These are phyloP conservation scores for Sequoia sempervirens DNA, from an alignment of 75 land plant species.

Conservation along the genomic window DNA sequence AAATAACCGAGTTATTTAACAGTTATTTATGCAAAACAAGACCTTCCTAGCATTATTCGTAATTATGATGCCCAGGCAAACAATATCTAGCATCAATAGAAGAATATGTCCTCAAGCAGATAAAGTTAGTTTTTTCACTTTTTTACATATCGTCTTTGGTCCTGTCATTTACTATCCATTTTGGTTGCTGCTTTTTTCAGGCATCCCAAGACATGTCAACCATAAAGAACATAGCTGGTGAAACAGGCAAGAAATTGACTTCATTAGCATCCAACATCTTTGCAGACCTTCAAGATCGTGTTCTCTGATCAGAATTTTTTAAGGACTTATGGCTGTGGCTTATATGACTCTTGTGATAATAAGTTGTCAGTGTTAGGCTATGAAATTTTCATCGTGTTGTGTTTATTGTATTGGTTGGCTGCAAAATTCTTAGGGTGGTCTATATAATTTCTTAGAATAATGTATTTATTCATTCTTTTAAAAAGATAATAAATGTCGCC, in stretches of 20 bases:
- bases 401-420: not conserved
- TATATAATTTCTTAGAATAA: not conserved
- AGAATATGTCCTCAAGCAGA: not conserved
- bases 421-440: not conserved
- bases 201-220: constrained; percentile 84
- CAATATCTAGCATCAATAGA: constrained; percentile 2
- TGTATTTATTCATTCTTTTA: constrained; percentile 13
- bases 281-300: constrained; percentile 75
- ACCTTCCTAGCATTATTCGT: not conserved
- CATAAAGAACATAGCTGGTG: constrained; percentile 83
- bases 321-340: not conserved
- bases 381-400: not conserved
- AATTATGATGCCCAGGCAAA: not conserved
- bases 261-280: constrained; percentile 74
- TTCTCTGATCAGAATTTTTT: constrained; percentile 24
- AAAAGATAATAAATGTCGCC: not conserved
- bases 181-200: constrained; percentile 30
- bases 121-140: not conserved
- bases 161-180: not conserved
- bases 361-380: not conserved
- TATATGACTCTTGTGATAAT: not conserved
- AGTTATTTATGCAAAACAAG: not conserved
- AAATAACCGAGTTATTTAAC: not conserved
- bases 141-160: not conserved
- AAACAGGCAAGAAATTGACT: constrained; percentile 82